phyloP scores from a whole-genome alignment of 768 basidiomycete genomes.

The Melanogaster broomeanus region DNA sequence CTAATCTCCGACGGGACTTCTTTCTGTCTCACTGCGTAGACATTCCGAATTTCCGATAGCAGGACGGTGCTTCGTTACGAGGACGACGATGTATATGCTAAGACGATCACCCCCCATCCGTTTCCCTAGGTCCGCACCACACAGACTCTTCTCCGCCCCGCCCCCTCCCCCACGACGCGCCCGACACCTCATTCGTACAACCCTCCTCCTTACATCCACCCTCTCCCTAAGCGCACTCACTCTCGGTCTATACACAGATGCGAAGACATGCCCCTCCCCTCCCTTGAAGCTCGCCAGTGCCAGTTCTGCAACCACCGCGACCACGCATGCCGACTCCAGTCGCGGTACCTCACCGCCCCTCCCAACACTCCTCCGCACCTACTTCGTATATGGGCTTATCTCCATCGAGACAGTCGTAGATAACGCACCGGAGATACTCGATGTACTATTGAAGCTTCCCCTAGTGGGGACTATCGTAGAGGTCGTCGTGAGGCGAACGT shows the following conservation, averaged over 20 bases:
- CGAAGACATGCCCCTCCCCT: slow-evolving; percentile 23
- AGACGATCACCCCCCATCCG: slow-evolving; percentile 10
- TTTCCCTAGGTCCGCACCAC: not conserved
- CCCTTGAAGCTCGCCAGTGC: slow-evolving; percentile 15
- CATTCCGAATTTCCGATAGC: too few relatives aligned
- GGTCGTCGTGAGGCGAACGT: slow-evolving; percentile 71
- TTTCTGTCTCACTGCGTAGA: too few relatives aligned
- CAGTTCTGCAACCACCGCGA: not conserved
- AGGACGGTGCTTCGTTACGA: too few relatives aligned
- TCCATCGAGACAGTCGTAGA: slow-evolving; percentile 80
- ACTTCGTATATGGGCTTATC: slow-evolving; percentile 80
- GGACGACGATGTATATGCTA: slow-evolving; percentile 8
- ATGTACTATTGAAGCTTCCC: slow-evolving; percentile 49
- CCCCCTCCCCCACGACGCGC: not conserved
- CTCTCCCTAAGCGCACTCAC: slow-evolving; percentile 15
- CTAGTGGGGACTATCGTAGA: slow-evolving; percentile 64
- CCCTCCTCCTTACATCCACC: slow-evolving; percentile 16
- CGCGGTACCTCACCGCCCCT: slow-evolving; percentile 25
- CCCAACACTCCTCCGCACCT: slow-evolving; percentile 60
- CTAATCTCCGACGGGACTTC: too few relatives aligned
- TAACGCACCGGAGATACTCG: slow-evolving; percentile 65
- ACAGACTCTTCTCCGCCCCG: slow-evolving; percentile 10
- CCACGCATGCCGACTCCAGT: too few relatives aligned
- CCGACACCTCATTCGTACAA: slow-evolving; percentile 8
- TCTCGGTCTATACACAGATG: slow-evolving; percentile 25